These are phyloP conservation scores for Diaporthe destruens DNA, from an alignment of 2,329 filamentous ascomycete genomes.

Conservation along the genomic window DNA sequence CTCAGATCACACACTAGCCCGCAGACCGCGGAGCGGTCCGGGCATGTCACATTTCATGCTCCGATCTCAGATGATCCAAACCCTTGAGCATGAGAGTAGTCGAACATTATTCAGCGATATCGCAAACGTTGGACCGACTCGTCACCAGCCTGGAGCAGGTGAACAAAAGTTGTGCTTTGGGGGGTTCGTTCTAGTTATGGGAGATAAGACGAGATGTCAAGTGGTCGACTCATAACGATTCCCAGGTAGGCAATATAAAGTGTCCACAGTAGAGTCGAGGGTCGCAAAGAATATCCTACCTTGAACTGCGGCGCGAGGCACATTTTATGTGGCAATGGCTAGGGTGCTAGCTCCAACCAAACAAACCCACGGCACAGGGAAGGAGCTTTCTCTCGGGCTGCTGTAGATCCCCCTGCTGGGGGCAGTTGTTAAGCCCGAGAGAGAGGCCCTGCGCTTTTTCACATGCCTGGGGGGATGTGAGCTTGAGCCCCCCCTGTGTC, in stretches of 20 bases:
- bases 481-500: background rate
- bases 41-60: background rate
- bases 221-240: background rate
- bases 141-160: background rate
- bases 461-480: slow-evolving; percentile 5
- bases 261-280: background rate
- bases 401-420: slow-evolving; percentile 13
- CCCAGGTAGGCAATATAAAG: background rate
- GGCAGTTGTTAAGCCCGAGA: background rate
- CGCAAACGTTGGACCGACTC: background rate
- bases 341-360: slow-evolving; percentile 3
- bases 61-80: background rate
- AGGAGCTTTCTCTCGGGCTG: slow-evolving; percentile 7
- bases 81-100: background rate
- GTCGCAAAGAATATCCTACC: slow-evolving; percentile 29
- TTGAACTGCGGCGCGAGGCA: background rate
- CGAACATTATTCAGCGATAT: background rate
- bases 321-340: background rate
- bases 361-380: slow-evolving; percentile 13
- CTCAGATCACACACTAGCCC: slow-evolving; percentile 7
- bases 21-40: background rate
- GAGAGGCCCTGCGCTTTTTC: slow-evolving; percentile 23
- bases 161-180: background rate
- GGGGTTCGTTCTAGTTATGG: background rate
- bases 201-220: background rate